Evolutionary conservation across 1,139 yeast genomes (phyloP), one percentile per base, ranked within the genome.

Genomic region (Diutina neorugosa): DNA sequence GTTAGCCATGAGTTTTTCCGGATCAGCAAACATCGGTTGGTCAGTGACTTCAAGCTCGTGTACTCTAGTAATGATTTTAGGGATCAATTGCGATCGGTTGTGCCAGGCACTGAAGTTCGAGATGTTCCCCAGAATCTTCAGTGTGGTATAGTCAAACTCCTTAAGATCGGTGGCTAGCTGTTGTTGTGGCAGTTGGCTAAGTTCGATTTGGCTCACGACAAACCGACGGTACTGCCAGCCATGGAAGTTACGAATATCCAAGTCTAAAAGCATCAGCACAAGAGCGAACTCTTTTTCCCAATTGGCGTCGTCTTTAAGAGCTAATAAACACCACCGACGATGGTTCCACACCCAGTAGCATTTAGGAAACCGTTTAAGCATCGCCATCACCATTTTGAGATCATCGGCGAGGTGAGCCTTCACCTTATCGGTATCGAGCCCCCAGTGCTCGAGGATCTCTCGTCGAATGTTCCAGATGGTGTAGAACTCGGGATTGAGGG

Each of bases 301-400:
- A 54, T 84, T 70, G 8, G 76, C 77, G 51, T 54, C 56, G 4
- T 79, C 76, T 5, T 63, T 55, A 52, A 81, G 70, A 55, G 74
- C 71, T 53, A 77, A 73, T 46, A 93, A 68, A 53, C 88, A 78
- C 98, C 98, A 93, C 20, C 79, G 69, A 37, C 99, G 75, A 65
- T 93, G 98, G 62, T 85, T 86, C 97, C 98, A 93, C 19, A 93
- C 84, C 96, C 98, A 91, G 65, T 93, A 93, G 43, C 91, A 87
- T 65, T 93, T 93, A 2, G 99, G 98, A 59, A 69, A 84, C 55
- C 75, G 67, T 55, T 78, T 79, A 61, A 93, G 69, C 58, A 82
- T 77, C 0, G 68, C 66, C 70, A 85, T 73, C 1, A 83, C 74
- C 61, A 88, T 80, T 42, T 69, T 62, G 52, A 93, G 70, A 60